Evolutionary conservation across 225 moss, liverwort and hornwort species (phyloP).

Genomic region (Takakia lepidozioides): DNA sequence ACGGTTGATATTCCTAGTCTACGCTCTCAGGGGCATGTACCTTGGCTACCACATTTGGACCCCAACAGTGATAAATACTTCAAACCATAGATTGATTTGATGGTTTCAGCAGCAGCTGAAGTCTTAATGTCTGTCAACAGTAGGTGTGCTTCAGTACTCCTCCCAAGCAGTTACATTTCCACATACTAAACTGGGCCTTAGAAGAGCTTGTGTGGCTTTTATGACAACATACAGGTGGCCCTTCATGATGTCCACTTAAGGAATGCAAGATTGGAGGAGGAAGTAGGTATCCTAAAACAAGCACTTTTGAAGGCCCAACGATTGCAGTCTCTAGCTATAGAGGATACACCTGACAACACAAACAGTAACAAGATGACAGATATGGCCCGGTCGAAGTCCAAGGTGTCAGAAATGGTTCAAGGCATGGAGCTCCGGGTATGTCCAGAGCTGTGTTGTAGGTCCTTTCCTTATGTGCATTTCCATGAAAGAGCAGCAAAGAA

Average conservation of each 20-base stretch:
- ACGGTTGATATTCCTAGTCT: too few relatives aligned
- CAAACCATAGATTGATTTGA: too few relatives aligned
- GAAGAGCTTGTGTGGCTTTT: too few relatives aligned
- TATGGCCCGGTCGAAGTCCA: slow-evolving; percentile 3
- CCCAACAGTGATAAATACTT: too few relatives aligned
- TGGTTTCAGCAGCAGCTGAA: too few relatives aligned
- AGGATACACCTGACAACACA: slow-evolving; percentile 2
- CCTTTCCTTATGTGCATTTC: not conserved
- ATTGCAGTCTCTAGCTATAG: not conserved
- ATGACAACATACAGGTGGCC: slow-evolving; percentile 24
- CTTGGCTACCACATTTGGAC: too few relatives aligned
- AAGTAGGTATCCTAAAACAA: slow-evolving; percentile 11
- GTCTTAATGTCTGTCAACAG: too few relatives aligned
- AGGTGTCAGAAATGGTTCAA: slow-evolving; percentile 17
- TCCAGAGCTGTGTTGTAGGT: not conserved
- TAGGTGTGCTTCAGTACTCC: not conserved
- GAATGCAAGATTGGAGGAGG: slow-evolving; percentile 23
- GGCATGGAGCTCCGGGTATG: slow-evolving; percentile 25
- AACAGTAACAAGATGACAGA: slow-evolving; percentile 12
- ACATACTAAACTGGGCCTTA: too few relatives aligned
- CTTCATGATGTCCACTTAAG: slow-evolving; percentile 15
- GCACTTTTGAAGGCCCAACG: slow-evolving; percentile 9
- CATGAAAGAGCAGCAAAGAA: too few relatives aligned
- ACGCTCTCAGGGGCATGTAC: too few relatives aligned
- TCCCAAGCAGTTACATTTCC: not conserved